Conservation (phyloP, 164 flowering plant genomes). For the Chimonanthus praecox region DNA sequence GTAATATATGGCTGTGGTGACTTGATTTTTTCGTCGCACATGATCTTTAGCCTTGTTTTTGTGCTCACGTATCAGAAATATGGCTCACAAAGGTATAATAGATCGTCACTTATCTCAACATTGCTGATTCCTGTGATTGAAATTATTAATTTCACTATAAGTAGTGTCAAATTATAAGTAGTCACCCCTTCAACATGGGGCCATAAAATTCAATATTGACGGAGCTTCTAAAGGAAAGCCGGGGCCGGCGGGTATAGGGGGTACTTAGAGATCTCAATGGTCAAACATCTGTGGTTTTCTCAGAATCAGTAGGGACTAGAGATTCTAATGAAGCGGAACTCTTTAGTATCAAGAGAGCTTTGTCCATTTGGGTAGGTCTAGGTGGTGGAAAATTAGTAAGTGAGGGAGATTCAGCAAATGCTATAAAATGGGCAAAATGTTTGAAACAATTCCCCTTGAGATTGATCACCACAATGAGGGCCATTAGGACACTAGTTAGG, state of each 20-base stretch:
- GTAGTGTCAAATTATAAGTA: not conserved
- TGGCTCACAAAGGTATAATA: constrained; percentile 66
- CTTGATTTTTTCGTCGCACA: constrained; percentile 96
- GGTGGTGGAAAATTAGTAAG: no score
- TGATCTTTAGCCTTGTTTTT: constrained; percentile 94
- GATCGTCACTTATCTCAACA: not conserved
- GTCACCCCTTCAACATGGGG: not conserved
- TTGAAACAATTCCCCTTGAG: no score
- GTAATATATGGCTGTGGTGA: constrained; percentile 95
- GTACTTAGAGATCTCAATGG: not conserved
- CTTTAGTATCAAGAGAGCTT: no score
- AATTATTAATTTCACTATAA: not conserved
- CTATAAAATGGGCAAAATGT: no score
- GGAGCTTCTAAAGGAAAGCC: no score
- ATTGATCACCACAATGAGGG: no score
- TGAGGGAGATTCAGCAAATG: no score
- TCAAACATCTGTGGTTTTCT: not conserved
- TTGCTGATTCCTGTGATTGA: not conserved
- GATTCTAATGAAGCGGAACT: no score
- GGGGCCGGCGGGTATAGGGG: no score
- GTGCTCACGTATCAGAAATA: constrained; percentile 88
- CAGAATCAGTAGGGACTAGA: no score
- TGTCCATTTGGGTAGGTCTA: no score
- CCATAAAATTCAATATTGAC: not conserved
- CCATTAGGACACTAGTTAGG: no score